These are phyloP conservation scores for Penicillium concentricum DNA, from an alignment of 2,329 filamentous ascomycete species.

Conservation along the genomic window DNA sequence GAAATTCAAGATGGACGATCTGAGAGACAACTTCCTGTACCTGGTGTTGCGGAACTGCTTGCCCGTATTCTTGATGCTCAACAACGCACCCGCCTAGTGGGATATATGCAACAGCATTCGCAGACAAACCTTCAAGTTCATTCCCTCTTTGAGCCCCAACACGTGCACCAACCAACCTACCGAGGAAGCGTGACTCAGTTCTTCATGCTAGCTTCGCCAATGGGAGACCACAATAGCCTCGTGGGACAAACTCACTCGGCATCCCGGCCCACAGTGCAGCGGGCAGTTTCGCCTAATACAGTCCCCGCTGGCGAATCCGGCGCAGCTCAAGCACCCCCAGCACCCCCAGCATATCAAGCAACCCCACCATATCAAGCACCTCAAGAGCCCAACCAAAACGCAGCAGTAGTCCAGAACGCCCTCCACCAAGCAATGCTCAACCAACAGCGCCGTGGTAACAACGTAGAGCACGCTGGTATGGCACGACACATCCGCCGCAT, in stretches of 20 bases:
- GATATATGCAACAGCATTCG: background rate
- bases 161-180: background rate
- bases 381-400: constrained; percentile 13
- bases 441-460: constrained; percentile 21
- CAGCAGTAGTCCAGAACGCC: constrained; percentile 29
- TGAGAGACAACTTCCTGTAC: constrained; percentile 22
- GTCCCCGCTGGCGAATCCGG: constrained; percentile 7
- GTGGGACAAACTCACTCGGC: no score
- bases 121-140: background rate
- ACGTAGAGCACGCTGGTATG: constrained; percentile 35
- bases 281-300: background rate
- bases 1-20: constrained; percentile 34
- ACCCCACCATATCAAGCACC: background rate
- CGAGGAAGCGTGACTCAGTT: background rate
- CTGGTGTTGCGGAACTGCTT: constrained; percentile 27
- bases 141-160: background rate
- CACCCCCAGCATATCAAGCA: background rate
- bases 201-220: background rate
- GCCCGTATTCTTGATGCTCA: background rate
- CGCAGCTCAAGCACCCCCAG: constrained; percentile 1
- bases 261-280: background rate
- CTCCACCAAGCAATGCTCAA: constrained; percentile 36
- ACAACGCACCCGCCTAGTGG: background rate
- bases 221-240: background rate
- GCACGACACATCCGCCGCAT: constrained; percentile 45